phyloP scores from a whole-genome alignment of 306 rosid species.

The Dryas drummondii region DNA sequence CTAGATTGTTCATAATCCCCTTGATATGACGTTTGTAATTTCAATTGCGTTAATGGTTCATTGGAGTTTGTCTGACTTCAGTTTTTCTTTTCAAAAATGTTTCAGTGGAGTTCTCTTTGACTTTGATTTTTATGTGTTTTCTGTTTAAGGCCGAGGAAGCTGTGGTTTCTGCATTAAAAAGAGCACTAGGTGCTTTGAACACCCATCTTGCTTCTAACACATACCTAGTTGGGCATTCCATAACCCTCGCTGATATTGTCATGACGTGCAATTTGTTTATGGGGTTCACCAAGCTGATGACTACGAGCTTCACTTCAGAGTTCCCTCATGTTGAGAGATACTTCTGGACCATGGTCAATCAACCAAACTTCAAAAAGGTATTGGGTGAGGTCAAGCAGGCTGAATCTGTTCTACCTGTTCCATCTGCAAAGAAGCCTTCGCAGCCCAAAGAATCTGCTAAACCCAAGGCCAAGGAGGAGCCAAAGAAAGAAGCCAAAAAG shows the following conservation, averaged over 20 bases:
- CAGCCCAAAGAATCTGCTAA: slow-evolving; percentile 62
- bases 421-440: slow-evolving; percentile 67
- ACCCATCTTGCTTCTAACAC: slow-evolving; percentile 70
- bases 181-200: slow-evolving; percentile 67
- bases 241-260: slow-evolving; percentile 79
- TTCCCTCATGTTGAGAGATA: slow-evolving; percentile 90
- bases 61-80: neutral
- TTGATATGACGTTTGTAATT: neutral
- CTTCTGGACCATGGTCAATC: slow-evolving; percentile 94
- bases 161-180: slow-evolving; percentile 53
- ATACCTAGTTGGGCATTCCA: slow-evolving; percentile 73
- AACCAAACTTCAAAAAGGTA: slow-evolving; percentile 75
- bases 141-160: slow-evolving; percentile 70
- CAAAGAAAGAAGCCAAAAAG: slow-evolving; percentile 60
- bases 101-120: neutral
- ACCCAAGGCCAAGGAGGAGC: slow-evolving; percentile 60
- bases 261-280: slow-evolving; percentile 40
- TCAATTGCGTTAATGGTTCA: neutral
- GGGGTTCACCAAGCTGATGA: slow-evolving; percentile 41
- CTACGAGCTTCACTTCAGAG: slow-evolving; percentile 76
- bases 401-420: slow-evolving; percentile 50
- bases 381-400: slow-evolving; percentile 73
- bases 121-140: neutral
- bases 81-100: neutral
- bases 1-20: neutral